A percentile compares a stretch with the other conserved stretches of the same genome.
Evolutionary conservation across 192 early-diverging fungal species (phyloP).

Genomic region (Mortierella alpina): DNA sequence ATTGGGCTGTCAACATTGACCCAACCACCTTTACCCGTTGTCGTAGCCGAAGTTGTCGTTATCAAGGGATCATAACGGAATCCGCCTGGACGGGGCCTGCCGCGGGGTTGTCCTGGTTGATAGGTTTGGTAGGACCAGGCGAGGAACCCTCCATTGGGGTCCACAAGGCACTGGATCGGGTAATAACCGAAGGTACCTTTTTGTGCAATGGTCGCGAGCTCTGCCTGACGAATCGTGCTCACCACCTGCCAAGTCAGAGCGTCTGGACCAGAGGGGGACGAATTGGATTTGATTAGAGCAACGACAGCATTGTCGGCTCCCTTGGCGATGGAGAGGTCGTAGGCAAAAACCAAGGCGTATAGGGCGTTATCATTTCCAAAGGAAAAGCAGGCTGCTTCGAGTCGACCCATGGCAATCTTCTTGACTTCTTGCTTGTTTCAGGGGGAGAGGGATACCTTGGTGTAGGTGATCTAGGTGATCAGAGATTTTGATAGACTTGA

Average conservation of each 20-base stretch:
- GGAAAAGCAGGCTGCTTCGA: constrained; percentile 14
- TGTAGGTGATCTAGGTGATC: no score
- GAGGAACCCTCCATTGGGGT: constrained; percentile 16
- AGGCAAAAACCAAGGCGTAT: constrained; percentile 10
- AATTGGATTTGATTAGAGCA: constrained; percentile 17
- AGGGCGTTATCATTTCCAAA: constrained; percentile 5
- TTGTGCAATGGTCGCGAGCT: not conserved
- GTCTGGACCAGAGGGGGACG: constrained; percentile 1
- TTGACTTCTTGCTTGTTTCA: not conserved
- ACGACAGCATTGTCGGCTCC: not conserved
- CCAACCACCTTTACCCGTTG: constrained; percentile 23
- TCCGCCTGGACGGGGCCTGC: constrained; percentile 13
- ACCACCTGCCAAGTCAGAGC: constrained; percentile 13
- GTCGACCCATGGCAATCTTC: constrained; percentile 10
- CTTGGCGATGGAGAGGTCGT: not conserved
- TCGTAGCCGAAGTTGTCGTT: constrained; percentile 5
- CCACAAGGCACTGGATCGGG: constrained; percentile 5
- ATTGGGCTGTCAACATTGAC: constrained; percentile 14
- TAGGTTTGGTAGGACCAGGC: constrained; percentile 9
- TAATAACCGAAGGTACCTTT: not conserved
- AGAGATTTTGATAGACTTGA: no score
- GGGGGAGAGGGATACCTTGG: no score
- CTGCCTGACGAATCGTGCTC: constrained; percentile 8
- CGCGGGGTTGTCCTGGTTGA: not conserved
- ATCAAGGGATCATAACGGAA: constrained; percentile 16